Base-by-base conservation (phyloP, 2,329 filamentous ascomycete genomes). In the Aotearoamyces nothofagi region DNA sequence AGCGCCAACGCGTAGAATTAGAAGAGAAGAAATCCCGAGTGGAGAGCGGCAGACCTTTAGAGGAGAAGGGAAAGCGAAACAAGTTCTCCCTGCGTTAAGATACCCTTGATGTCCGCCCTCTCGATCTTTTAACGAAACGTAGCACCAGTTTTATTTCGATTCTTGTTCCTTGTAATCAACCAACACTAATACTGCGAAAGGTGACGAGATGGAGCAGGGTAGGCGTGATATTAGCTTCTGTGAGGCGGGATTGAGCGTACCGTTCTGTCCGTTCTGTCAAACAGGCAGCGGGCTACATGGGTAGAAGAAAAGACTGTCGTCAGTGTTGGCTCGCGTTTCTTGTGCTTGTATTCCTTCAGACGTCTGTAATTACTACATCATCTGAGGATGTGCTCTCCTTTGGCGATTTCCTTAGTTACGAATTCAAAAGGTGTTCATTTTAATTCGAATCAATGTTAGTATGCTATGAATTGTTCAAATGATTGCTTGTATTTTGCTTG, bases 31-130 rank as follows among this genome's bases (percentile, higher is more conserved):
- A 98, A 68, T 58, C 71, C 42, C 78, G 90, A 49, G 67, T 98
- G 62, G 90, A 98, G 60, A 93, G 79, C 54, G 90, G 90, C 51
- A 72, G 90, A 55, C 90, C 90, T 40, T 62, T 96, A 61, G 90
- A 96, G 64, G 86, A 96, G 65, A 87, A 96, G 67, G 78, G 78
- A 61, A 93, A 93, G 78, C 81, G 84, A 63, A 96, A 96, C 81
- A 87, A 87, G 36, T 98, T 98, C 71, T 98, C 90, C 42, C 80
- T 98, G 55, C 84, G 90, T 60, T 92, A 87, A 74, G 41, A 33
- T 32, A 31, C 34, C 17, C 20, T 20, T 20, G 19, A 7, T n/a
- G 19, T 20, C n/a, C n/a, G n/a, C 19, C 8, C 8, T 20, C n/a
- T n/a, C 19, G 19, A 20, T 20, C 19, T n/a, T 20, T n/a, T 8